Evolutionary conservation across 768 basidiomycete genomes (phyloP).

Genomic region (Melanogaster broomeanus): DNA sequence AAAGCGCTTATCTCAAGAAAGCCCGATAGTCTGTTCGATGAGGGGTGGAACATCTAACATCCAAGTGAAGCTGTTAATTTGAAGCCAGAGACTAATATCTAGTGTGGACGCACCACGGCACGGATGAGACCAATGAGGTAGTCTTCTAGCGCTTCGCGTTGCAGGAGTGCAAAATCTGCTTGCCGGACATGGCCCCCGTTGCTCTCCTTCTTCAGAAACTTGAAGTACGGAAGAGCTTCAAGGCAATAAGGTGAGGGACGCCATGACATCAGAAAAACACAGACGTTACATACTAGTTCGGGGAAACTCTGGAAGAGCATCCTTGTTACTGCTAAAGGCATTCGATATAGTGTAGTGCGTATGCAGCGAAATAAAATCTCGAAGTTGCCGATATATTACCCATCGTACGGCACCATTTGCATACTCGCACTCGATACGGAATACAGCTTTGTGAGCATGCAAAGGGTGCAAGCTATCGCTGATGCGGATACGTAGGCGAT

Average conservation of each 20-base stretch:
- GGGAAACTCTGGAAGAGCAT: slow-evolving; percentile 90
- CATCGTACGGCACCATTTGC: slow-evolving; percentile 90
- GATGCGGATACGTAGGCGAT: slow-evolving; percentile 80
- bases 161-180: slow-evolving; percentile 77
- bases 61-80: not conserved
- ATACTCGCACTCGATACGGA: slow-evolving; percentile 95
- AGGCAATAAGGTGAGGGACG: not conserved
- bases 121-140: slow-evolving; percentile 88
- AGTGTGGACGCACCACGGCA: slow-evolving; percentile 66
- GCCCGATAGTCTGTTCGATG: slow-evolving; percentile 82
- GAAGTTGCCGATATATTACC: slow-evolving; percentile 93
- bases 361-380: slow-evolving; percentile 90
- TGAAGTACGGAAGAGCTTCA: slow-evolving; percentile 86
- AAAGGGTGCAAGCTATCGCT: slow-evolving; percentile 86
- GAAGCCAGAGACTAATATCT: not conserved
- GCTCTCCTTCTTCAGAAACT: slow-evolving; percentile 71
- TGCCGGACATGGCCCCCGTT: slow-evolving; percentile 54
- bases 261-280: not conserved
- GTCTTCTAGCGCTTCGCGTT: slow-evolving; percentile 81
- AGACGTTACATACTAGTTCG: slow-evolving; percentile 55
- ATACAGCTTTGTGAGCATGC: slow-evolving; percentile 74
- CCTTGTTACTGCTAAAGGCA: slow-evolving; percentile 69
- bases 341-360: slow-evolving; percentile 88
- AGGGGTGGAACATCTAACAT: slow-evolving; percentile 90
- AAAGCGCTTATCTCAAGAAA: slow-evolving; percentile 94